Percentiles rank a stretch among this genome's conserved stretches.
These are phyloP conservation scores for Naganishia onofrii DNA, from an alignment of 768 basidiomycete species.

Conservation along the genomic window DNA sequence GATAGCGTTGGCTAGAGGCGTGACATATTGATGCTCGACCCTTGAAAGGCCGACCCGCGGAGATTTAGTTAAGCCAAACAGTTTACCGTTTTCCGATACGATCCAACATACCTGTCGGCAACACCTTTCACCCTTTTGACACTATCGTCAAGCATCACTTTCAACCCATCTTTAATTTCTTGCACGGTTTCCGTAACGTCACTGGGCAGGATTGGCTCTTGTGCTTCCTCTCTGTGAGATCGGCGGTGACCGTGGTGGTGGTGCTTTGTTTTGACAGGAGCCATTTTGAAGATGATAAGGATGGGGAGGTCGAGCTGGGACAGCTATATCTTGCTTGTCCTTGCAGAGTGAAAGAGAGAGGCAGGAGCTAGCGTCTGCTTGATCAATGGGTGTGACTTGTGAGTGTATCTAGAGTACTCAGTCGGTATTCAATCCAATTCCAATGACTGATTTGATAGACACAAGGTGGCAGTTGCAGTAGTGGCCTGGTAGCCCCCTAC, in stretches of 20 bases:
- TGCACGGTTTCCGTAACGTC: constrained; percentile 76
- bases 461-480: too few species aligned
- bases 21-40: constrained; percentile 5
- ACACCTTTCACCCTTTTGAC: constrained; percentile 60
- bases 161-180: constrained; percentile 74
- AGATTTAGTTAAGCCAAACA: neutral
- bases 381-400: too few species aligned
- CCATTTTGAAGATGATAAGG: neutral
- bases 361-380: too few species aligned
- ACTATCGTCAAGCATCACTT: constrained; percentile 72
- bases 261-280: constrained; percentile 3
- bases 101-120: constrained; percentile 2
- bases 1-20: neutral
- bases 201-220: constrained; percentile 76
- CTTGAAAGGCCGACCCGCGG: neutral
- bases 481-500: too few species aligned
- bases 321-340: too few species aligned
- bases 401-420: too few species aligned
- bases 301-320: too few species aligned
- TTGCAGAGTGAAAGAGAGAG: too few species aligned
- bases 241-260: neutral
- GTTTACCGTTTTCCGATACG: neutral
- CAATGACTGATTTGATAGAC: too few species aligned
- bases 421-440: too few species aligned
- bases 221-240: constrained; percentile 68